A percentile compares a stretch with the other conserved stretches of the same genome.
These are phyloP conservation scores for Mallotus japonicus DNA, from an alignment of 441 rosid species.

Conservation along the genomic window DNA sequence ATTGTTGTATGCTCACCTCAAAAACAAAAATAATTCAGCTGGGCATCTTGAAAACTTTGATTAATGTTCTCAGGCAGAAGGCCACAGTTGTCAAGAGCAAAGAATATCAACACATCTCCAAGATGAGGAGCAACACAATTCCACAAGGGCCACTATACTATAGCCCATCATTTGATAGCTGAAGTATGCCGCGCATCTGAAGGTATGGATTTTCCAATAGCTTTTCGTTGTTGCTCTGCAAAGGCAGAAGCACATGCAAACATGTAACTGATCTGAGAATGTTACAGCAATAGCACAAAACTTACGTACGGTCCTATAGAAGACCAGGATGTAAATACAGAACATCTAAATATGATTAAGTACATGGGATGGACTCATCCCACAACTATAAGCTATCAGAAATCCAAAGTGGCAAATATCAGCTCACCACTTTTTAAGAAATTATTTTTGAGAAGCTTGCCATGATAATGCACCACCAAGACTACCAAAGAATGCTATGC, in stretches of 20 bases:
- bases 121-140: conserved; percentile 18
- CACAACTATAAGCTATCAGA: background rate
- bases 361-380: background rate
- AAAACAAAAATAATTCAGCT: conserved; percentile 18
- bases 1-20: conserved; percentile 29
- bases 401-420: background rate
- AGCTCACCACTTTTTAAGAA: background rate
- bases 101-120: conserved; percentile 27
- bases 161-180: conserved; percentile 71
- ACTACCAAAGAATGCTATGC: background rate
- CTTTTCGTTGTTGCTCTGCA: conserved; percentile 97
- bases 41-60: conserved; percentile 25
- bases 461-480: background rate
- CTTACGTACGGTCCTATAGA: background rate
- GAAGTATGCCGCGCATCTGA: conserved; percentile 98
- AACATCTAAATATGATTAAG: background rate
- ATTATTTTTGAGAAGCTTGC: too few relatives aligned
- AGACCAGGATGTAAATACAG: background rate
- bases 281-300: background rate
- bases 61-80: conserved; percentile 22
- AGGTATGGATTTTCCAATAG: conserved; percentile 96
- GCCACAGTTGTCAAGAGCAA: conserved; percentile 15
- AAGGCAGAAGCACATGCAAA: conserved; percentile 24
- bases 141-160: conserved; percentile 25
- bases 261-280: conserved; percentile 16